A percentile compares a stretch with the other conserved stretches of the same genome.
Evolutionary conservation across 768 basidiomycete species (phyloP).

Genomic region (Pleurotus sapidus): DNA sequence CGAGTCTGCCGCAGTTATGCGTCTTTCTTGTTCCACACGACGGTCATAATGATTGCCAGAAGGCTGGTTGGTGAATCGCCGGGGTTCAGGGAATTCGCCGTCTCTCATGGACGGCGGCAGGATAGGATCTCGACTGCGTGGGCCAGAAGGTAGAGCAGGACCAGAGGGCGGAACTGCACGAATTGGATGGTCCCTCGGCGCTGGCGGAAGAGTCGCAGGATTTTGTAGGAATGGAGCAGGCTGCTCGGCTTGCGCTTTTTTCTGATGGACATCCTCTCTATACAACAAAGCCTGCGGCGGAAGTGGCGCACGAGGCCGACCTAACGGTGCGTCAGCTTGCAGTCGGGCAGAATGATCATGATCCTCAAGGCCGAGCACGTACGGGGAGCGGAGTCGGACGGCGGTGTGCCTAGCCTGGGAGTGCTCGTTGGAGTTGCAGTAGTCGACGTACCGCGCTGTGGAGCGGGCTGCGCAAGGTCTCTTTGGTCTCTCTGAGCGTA

Average conservation of each 20-base stretch:
- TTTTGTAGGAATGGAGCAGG: not conserved
- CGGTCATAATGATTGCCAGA: slow-evolving; percentile 11
- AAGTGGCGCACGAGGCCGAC: slow-evolving; percentile 39
- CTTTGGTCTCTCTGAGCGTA: not conserved
- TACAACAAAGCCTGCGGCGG: slow-evolving; percentile 42
- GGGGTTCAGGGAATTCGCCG: not conserved
- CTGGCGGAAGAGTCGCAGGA: slow-evolving; percentile 1
- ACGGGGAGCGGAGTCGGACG: slow-evolving; percentile 12
- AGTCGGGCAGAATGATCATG: slow-evolving; percentile 12
- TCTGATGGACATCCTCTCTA: slow-evolving; percentile 19
- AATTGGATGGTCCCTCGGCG: not conserved
- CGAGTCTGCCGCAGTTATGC: slow-evolving; percentile 8
- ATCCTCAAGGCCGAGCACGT: slow-evolving; percentile 12
- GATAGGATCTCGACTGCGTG: not conserved
- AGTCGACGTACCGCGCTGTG: not conserved
- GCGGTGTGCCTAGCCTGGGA: not conserved
- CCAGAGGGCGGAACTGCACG: not conserved
- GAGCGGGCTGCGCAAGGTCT: not conserved
- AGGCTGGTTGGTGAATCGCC: slow-evolving; percentile 5
- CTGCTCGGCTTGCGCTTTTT: slow-evolving; percentile 1
- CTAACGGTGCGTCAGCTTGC: slow-evolving; percentile 7
- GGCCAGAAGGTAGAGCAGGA: not conserved
- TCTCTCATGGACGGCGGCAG: not conserved
- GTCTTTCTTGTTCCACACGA: not conserved
- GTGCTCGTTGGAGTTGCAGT: not conserved